phyloP scores from a whole-genome alignment of 164 flowering plant species.

The Dillenia suffruticosa region DNA sequence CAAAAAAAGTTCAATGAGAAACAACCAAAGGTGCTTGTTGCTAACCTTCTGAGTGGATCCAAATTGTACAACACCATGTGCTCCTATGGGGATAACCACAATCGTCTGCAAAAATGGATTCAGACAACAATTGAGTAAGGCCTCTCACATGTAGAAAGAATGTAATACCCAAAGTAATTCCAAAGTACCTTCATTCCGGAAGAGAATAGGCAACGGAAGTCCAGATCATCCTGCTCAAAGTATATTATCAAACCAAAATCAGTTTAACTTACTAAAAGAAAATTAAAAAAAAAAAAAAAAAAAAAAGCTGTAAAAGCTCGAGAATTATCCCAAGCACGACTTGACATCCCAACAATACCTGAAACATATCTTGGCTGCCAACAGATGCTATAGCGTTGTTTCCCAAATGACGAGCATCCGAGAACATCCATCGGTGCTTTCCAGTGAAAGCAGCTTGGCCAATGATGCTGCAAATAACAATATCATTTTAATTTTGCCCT shows the following conservation, averaged over 20 bases:
- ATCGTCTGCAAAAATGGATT: slow-evolving; percentile 61
- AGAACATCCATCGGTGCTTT: slow-evolving; percentile 54
- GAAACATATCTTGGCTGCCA: slow-evolving; percentile 23
- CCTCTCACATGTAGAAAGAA: slow-evolving; percentile 1
- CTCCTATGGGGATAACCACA: slow-evolving; percentile 56
- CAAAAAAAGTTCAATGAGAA: no score
- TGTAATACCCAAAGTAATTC: slow-evolving; percentile 1
- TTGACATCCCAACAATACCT: slow-evolving; percentile 30
- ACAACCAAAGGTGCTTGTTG: not conserved
- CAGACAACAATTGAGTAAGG: slow-evolving; percentile 5
- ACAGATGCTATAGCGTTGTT: slow-evolving; percentile 19
- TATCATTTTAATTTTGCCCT: no score
- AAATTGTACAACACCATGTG: slow-evolving; percentile 65
- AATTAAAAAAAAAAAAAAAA: not conserved
- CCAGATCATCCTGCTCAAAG: slow-evolving; percentile 42
- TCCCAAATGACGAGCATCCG: slow-evolving; percentile 35
- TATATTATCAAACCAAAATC: slow-evolving; percentile 3
- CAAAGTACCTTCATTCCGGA: slow-evolving; percentile 58
- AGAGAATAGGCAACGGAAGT: slow-evolving; percentile 43
- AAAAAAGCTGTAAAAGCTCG: not conserved
- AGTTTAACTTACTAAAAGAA: not conserved
- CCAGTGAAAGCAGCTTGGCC: slow-evolving; percentile 70
- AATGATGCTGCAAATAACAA: slow-evolving; percentile 37
- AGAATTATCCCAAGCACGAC: not conserved
- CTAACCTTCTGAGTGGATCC: slow-evolving; percentile 81